Evolutionary conservation across 2,329 filamentous ascomycete genomes (phyloP).

Genomic region (Diaporthe citrichinensis): DNA sequence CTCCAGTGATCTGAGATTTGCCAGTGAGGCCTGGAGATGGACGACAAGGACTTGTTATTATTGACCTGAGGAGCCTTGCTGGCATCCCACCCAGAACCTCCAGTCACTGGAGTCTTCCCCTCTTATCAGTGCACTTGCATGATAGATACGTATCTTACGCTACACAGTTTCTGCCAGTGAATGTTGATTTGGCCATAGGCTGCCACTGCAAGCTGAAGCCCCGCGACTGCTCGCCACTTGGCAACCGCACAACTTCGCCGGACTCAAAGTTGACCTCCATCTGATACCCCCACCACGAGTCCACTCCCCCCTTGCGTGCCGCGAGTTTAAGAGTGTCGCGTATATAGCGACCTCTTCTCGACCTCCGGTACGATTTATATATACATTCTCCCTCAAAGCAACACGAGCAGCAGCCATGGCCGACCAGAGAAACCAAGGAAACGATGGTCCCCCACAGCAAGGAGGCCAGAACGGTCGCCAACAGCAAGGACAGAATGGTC

Average conservation of each 20-base stretch:
- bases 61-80: neutral
- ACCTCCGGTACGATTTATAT: neutral
- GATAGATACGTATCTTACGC: neutral
- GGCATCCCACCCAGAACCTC: neutral
- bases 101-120: neutral
- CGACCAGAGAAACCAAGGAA: neutral
- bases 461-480: neutral
- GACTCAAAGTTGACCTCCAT: neutral
- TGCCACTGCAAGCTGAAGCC: neutral
- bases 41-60: neutral
- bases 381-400: neutral
- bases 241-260: neutral
- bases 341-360: neutral
- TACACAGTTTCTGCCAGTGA: neutral
- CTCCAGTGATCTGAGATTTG: neutral
- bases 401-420: neutral
- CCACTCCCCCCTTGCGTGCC: neutral
- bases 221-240: neutral
- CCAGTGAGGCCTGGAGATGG: neutral
- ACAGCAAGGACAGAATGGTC: neutral
- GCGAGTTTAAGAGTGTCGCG: neutral
- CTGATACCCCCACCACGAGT: neutral
- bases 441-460: neutral
- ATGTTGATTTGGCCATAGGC: neutral
- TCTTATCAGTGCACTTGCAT: no score